A percentile compares a stretch with the other conserved stretches of the same genome.
These are phyloP conservation scores for Gossypium davidsonii DNA, from an alignment of 441 rosid genomes.

Conservation along the genomic window DNA sequence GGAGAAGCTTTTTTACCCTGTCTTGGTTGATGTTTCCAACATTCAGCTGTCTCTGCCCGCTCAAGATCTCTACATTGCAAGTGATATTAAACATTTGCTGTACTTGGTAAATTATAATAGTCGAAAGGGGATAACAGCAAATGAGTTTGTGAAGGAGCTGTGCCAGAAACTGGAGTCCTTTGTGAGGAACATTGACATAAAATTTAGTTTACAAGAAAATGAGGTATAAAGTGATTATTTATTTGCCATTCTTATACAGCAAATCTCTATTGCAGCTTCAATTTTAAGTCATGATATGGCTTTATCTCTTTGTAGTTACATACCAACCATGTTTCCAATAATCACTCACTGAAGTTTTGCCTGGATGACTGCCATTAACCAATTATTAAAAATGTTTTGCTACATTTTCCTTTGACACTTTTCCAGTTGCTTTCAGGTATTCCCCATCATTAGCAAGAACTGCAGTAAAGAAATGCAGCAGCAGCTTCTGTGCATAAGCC, in stretches of 20 bases:
- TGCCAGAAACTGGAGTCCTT: constrained; percentile 40
- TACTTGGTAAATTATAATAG: constrained; percentile 32
- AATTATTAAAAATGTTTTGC: constrained; percentile 2
- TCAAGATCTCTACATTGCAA: constrained; percentile 30
- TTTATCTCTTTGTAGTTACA: background rate
- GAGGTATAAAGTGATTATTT: constrained; percentile 38
- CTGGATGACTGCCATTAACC: background rate
- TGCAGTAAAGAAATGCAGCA: constrained; percentile 51
- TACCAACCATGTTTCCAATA: background rate
- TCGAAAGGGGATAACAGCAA: constrained; percentile 22
- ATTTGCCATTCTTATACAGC: background rate
- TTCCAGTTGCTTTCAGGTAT: constrained; percentile 38
- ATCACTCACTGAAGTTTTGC: background rate
- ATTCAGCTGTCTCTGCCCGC: constrained; percentile 15
- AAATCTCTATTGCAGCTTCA: background rate
- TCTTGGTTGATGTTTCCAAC: constrained; percentile 31
- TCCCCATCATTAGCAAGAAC: constrained; percentile 44
- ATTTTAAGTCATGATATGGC: background rate
- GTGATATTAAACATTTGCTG: constrained; percentile 42
- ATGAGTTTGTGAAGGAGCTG: constrained; percentile 40
- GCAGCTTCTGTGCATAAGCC: constrained; percentile 52
- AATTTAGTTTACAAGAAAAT: constrained; percentile 41
- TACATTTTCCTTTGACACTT: constrained; percentile 16
- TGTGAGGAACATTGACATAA: constrained; percentile 30
- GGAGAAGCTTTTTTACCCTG: constrained; percentile 51